A percentile compares a stretch with the other conserved stretches of the same genome.
Conservation (phyloP, 345 rosid species). For the Melaleuca alternifolia region DNA sequence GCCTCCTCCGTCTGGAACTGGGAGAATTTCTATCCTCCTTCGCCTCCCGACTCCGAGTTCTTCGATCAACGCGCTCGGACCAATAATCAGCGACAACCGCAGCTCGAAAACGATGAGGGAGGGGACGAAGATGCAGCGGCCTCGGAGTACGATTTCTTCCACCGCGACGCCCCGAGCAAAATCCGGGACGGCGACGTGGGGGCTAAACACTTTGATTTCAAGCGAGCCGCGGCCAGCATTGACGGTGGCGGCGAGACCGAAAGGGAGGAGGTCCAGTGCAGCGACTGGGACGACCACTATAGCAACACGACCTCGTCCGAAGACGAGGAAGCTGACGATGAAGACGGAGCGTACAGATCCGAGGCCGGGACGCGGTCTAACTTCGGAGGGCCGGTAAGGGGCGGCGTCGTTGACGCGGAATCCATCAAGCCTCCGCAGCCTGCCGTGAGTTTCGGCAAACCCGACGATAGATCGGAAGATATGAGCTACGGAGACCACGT, state of each 20-base stretch:
- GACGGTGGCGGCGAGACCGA: constrained; percentile 48
- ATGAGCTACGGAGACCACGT: constrained; percentile 28
- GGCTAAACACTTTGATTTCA: neutral
- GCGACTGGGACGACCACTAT: constrained; percentile 87
- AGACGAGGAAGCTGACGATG: constrained; percentile 19
- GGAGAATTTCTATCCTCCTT: constrained; percentile 94
- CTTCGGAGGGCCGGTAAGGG: constrained; percentile 12
- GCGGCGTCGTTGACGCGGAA: neutral
- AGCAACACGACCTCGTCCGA: constrained; percentile 55
- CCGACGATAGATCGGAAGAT: neutral
- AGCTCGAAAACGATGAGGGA: constrained; percentile 10
- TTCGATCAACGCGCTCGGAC: constrained; percentile 35
- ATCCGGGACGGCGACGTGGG: neutral
- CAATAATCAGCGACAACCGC: constrained; percentile 2
- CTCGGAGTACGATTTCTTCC: constrained; percentile 63
- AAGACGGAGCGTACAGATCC: constrained; percentile 50
- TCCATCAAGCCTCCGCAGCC: constrained; percentile 17
- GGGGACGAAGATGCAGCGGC: constrained; percentile 3
- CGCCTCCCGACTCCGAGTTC: constrained; percentile 89
- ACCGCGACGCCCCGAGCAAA: neutral
- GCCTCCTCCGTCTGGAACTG: constrained; percentile 95
- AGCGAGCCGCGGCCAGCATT: neutral
- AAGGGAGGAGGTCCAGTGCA: constrained; percentile 94
- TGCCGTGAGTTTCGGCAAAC: neutral
- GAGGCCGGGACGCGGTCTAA: constrained; percentile 58